Conservation (phyloP, 768 basidiomycete species). For the Lactifluus rugatus region DNA sequence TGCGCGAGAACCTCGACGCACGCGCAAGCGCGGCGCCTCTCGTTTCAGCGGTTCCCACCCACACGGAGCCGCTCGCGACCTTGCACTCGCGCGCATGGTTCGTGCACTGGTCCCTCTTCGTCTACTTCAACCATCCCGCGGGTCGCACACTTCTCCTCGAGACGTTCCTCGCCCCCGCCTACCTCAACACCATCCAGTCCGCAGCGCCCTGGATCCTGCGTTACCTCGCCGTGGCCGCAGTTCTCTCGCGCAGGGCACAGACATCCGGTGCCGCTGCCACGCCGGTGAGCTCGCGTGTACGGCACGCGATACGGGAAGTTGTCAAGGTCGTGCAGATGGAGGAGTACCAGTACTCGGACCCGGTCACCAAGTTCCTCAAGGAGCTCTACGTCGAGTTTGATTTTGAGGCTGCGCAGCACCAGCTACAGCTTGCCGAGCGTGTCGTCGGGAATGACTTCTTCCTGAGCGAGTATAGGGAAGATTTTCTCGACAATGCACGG, state of each 20-base stretch:
- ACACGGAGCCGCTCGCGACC: conserved; percentile 71
- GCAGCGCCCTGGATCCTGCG: conserved; percentile 90
- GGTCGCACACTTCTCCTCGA: conserved; percentile 89
- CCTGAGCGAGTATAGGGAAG: conserved; percentile 79
- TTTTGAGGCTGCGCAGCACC: conserved; percentile 87
- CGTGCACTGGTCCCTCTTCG: conserved; percentile 95
- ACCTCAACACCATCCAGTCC: conserved; percentile 98
- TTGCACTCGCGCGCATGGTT: conserved; percentile 95
- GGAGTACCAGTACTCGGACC: conserved; percentile 93
- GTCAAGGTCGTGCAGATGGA: conserved; percentile 92
- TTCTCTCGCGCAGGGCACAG: conserved; percentile 77
- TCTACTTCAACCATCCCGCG: conserved; percentile 94
- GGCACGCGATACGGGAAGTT: conserved; percentile 83
- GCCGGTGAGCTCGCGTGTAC: conserved; percentile 58
- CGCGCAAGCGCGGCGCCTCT: conserved; percentile 40
- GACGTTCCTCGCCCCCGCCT: conserved; percentile 91
- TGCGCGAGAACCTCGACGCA: conserved; percentile 88
- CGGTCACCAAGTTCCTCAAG: conserved; percentile 86
- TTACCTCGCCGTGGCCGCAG: conserved; percentile 87
- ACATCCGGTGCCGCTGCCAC: conserved; percentile 31
- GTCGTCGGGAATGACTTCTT: conserved; percentile 93
- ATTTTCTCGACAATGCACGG: conserved; percentile 93
- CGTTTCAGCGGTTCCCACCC: conserved; percentile 24
- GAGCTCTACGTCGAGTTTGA: conserved; percentile 94
- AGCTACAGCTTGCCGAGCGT: conserved; percentile 65